Evolutionary conservation across 1,284 basidiomycete genomes (phyloP), one percentile per base, ranked within the genome.

Genomic region (Meira miltonrushii): DNA sequence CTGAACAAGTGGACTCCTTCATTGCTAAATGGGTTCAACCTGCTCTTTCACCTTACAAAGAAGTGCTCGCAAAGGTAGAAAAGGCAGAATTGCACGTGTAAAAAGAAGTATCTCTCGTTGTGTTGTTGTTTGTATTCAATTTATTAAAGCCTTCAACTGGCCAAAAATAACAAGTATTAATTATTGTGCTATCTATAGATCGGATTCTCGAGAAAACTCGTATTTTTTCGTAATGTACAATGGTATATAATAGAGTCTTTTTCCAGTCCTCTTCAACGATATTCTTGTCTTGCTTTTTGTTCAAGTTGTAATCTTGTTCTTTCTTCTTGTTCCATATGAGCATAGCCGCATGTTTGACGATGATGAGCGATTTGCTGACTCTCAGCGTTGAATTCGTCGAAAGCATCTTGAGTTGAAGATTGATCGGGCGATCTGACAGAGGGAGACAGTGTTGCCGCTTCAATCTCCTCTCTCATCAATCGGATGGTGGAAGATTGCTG

Each of bases 11-110:
- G 0, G 71, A 75, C 41, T 63, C 57, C 67, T 98, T 97, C 80
- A 74, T 97, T 60, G 82, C 81, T 74, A 88, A 93, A 10, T 94
- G 90, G 89, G 93, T 97, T 37, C 79, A 81, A 59, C 92, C 93
- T n/a, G 92, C 88, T 6, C 81, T 98, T 69, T 83, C 81, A 69
- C 82, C 82, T 23, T 85, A 84, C 61, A 82, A 85, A 56, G 79
- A 82, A 28, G 85, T 87, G 66, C 79, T 91, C 57, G 82, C 85
- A 67, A 82, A 81, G 40, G 86, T 87, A 25, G 81, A 80, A 67
- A 78, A 79, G n/a, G 83, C 82, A 17, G 82, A 84, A 73, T 74
- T 85, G 17, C 64, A 63, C 8, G 75, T 77, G 9, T 77, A 62
- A 46, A 23, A 33, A 15, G 19, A 6, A n/a, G 43, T 3, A 17